Evolutionary conservation across 345 rosid species (phyloP).

Genomic region (Mallotus nudiflorus): DNA sequence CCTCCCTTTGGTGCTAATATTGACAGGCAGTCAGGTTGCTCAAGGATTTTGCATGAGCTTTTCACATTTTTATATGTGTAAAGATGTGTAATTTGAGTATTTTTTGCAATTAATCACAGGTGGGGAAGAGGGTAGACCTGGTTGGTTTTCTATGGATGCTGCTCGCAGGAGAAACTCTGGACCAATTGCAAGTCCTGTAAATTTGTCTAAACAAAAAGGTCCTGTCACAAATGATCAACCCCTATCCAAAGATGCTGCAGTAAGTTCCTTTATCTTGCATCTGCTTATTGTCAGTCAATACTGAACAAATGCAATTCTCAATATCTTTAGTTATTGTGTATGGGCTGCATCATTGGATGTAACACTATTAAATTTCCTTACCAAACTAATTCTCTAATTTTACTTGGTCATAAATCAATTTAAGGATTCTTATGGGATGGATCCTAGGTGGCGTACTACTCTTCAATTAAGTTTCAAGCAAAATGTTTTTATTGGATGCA

Average conservation of each 20-base stretch:
- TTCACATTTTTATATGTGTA: not conserved
- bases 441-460: not conserved
- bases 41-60: not conserved
- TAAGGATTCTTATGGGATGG: not conserved
- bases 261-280: constrained; percentile 23
- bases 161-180: constrained; percentile 51
- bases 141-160: constrained; percentile 48
- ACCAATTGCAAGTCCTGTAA: constrained; percentile 45
- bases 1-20: constrained; percentile 55
- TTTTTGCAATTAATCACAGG: constrained; percentile 40
- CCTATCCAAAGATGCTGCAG: constrained; percentile 49
- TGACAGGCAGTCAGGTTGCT: constrained; percentile 65
- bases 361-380: not conserved
- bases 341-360: not conserved
- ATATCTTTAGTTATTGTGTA: not conserved
- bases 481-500: not conserved
- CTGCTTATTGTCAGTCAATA: constrained; percentile 1
- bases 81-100: not conserved
- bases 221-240: constrained; percentile 51
- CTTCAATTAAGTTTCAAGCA: not conserved
- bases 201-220: constrained; percentile 46
- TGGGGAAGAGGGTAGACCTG: constrained; percentile 50
- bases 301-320: not conserved
- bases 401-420: not conserved
- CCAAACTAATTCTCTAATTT: too few species aligned